Percentiles rank a stretch among this genome's conserved stretches.
Conservation (phyloP, 352 stramenopile genomes). For the Phytopythium kandeliae region DNA sequence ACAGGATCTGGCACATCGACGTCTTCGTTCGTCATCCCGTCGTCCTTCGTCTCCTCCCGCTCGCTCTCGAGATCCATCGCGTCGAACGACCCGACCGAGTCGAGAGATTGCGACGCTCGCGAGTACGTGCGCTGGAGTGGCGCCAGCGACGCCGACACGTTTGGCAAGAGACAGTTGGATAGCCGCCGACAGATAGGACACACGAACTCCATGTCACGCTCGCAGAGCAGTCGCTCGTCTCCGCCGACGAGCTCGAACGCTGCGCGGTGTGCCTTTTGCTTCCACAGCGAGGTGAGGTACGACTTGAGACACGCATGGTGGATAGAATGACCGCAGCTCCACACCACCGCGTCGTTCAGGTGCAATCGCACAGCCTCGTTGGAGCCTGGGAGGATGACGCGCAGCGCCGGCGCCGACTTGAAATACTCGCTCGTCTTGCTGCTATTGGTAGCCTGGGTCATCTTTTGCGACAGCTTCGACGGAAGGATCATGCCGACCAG, state of each 20-base stretch:
- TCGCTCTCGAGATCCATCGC: constrained; percentile 1
- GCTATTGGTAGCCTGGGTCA: constrained; percentile 13
- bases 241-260: constrained; percentile 33
- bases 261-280: constrained; percentile 39
- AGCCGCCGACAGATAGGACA: constrained; percentile 75
- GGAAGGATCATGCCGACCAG: constrained; percentile 68
- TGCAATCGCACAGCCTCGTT: constrained; percentile 28
- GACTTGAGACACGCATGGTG: constrained; percentile 64
- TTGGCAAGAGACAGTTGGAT: constrained; percentile 67
- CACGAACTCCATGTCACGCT: constrained; percentile 68
- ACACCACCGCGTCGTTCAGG: constrained; percentile 41
- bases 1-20: constrained; percentile 13
- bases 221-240: constrained; percentile 60
- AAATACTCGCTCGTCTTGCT: neutral
- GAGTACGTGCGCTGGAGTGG: constrained; percentile 1
- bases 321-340: constrained; percentile 69
- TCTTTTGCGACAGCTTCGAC: constrained; percentile 38
- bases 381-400: constrained; percentile 20
- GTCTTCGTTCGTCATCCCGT: constrained; percentile 28
- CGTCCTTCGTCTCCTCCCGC: constrained; percentile 23
- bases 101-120: constrained; percentile 6
- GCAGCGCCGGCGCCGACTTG: constrained; percentile 13
- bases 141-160: constrained; percentile 8
- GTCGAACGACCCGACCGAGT: constrained; percentile 10
- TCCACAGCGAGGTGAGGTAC: constrained; percentile 68